Evolutionary conservation across 1,284 basidiomycete genomes (phyloP).

Genomic region (Cystobasidium sp.): DNA sequence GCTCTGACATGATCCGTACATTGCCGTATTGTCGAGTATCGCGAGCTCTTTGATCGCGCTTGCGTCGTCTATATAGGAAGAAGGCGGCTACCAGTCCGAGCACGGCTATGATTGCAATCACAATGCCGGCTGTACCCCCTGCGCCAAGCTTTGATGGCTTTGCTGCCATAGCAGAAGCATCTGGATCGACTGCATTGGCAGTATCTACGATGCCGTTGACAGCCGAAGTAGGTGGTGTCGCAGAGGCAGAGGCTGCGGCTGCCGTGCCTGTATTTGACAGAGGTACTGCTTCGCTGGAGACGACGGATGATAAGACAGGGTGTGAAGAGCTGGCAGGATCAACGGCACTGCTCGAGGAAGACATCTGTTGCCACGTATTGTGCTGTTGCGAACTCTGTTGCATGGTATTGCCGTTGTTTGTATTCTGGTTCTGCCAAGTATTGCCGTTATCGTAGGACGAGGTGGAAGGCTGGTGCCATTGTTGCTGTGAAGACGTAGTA

Average conservation of each 20-base stretch:
- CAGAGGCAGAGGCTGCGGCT: background rate
- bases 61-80: conserved; percentile 9
- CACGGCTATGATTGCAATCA: conserved; percentile 5
- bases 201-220: background rate
- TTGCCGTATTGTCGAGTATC: background rate
- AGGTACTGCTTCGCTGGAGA: background rate
- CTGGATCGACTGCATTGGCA: conserved; percentile 1
- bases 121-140: conserved; percentile 32
- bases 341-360: conserved; percentile 14
- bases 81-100: conserved; percentile 18
- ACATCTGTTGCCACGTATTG: conserved; percentile 21
- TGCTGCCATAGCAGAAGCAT: background rate
- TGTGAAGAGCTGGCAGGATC: background rate
- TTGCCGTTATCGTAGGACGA: conserved; percentile 16
- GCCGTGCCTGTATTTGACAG: background rate
- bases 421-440: conserved; percentile 17
- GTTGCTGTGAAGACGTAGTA: conserved; percentile 2
- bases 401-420: background rate
- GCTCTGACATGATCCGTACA: conserved; percentile 14
- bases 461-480: conserved; percentile 19
- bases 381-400: conserved; percentile 8
- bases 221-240: background rate
- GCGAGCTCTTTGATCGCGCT: conserved; percentile 8
- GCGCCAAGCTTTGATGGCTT: conserved; percentile 13
- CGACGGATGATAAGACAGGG: background rate